These are phyloP conservation scores for Umbelopsis ramanniana DNA, from an alignment of 192 early-diverging fungal species.

Conservation along the genomic window DNA sequence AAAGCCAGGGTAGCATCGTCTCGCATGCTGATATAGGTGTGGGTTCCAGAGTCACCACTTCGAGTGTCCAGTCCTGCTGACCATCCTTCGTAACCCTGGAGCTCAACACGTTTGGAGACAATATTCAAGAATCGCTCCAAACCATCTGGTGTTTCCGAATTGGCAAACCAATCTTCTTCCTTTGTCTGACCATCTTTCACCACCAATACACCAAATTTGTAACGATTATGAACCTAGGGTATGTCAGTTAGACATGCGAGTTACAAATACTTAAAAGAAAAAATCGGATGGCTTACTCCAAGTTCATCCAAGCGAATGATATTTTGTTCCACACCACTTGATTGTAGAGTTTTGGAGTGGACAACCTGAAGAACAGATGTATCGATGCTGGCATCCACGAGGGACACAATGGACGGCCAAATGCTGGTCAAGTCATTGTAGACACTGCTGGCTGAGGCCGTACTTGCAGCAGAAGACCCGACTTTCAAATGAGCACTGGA, in stretches of 20 bases:
- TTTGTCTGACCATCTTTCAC: conserved; percentile 68
- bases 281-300: conserved; percentile 60
- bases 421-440: background rate
- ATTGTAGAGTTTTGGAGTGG: background rate
- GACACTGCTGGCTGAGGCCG: background rate
- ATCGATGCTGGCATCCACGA: background rate
- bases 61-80: conserved; percentile 75
- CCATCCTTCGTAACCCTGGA: conserved; percentile 78
- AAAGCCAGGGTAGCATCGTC: conserved; percentile 78
- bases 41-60: conserved; percentile 67
- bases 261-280: no score
- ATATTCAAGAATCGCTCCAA: conserved; percentile 72
- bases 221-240: conserved; percentile 51
- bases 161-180: conserved; percentile 81
- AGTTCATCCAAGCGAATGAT: conserved; percentile 75
- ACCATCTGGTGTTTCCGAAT: conserved; percentile 56
- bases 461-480: background rate
- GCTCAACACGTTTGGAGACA: conserved; percentile 70
- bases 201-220: conserved; percentile 84
- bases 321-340: conserved; percentile 60
- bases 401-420: background rate
- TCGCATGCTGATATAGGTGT: conserved; percentile 76
- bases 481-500: background rate
- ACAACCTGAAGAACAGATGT: background rate
- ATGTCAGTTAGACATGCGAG: no score